Conservation (phyloP, 1,284 basidiomycete genomes). For the Polyporus tsugae region DNA sequence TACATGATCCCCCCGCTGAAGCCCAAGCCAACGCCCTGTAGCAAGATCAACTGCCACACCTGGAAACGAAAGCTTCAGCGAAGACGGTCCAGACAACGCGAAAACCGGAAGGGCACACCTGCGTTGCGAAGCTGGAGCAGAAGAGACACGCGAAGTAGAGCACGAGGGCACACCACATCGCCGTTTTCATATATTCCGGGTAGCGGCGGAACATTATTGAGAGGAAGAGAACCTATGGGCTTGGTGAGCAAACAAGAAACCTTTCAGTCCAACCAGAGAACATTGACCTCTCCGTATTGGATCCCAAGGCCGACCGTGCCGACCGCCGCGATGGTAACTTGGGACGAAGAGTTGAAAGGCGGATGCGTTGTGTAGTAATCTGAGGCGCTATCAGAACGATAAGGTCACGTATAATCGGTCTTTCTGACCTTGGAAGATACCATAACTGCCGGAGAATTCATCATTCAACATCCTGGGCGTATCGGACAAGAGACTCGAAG, state of each 20-base stretch:
- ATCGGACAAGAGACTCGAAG: too few relatives aligned
- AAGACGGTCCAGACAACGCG: background rate
- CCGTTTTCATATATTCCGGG: conserved; percentile 35
- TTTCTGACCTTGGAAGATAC: conserved; percentile 33
- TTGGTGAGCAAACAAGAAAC: background rate
- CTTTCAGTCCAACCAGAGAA: background rate
- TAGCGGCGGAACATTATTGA: conserved; percentile 37
- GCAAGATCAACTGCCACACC: conserved; percentile 40
- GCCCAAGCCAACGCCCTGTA: conserved; percentile 40
- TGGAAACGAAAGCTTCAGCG: conserved; percentile 6
- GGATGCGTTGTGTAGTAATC: conserved; percentile 36
- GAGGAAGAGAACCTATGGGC: conserved; percentile 33
- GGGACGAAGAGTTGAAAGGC: conserved; percentile 33
- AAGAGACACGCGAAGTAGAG: conserved; percentile 35
- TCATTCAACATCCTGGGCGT: background rate
- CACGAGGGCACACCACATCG: conserved; percentile 36
- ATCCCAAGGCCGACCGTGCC: conserved; percentile 35
- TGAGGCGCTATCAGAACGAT: background rate
- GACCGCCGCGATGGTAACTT: conserved; percentile 33
- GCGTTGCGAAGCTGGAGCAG: conserved; percentile 39
- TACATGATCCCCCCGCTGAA: conserved; percentile 38
- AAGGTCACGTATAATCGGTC: too few relatives aligned
- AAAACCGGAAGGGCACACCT: conserved; percentile 14
- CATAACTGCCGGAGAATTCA: conserved; percentile 23
- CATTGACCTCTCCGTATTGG: conserved; percentile 33